A percentile compares a stretch with the other conserved stretches of the same genome.
phyloP scores from a whole-genome alignment of 208 protist species.

The Trypanosoma cruzi region DNA sequence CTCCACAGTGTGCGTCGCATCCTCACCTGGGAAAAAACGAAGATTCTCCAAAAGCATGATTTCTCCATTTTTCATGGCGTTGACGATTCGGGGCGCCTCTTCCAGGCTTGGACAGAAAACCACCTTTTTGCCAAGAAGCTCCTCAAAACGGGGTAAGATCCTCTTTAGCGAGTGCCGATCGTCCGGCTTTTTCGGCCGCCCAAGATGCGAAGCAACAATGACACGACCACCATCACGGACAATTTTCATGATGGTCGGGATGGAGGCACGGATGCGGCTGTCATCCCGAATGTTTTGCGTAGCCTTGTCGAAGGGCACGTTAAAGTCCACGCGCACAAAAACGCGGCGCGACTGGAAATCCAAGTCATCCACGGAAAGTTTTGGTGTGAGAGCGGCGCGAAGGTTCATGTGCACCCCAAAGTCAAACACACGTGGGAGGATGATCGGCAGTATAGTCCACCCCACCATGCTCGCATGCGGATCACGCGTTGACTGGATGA shows the following conservation, averaged over 20 bases:
- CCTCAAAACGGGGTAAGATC: conserved; percentile 88
- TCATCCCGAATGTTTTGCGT: conserved; percentile 95
- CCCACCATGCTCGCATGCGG: conserved; percentile 88
- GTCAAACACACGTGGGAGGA: conserved; percentile 79
- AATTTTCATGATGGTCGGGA: conserved; percentile 97
- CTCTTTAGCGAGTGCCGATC: conserved; percentile 92
- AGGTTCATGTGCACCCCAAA: conserved; percentile 92
- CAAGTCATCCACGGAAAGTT: conserved; percentile 89
- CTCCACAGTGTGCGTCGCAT: conserved; percentile 87
- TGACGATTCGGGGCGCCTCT: conserved; percentile 51
- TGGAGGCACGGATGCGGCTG: conserved; percentile 95
- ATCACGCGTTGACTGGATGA: conserved; percentile 88
- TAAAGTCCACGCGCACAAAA: conserved; percentile 98
- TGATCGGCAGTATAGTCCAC: conserved; percentile 84
- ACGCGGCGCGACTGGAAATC: conserved; percentile 93
- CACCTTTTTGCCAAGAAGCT: conserved; percentile 84
- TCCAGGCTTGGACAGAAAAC: conserved; percentile 59
- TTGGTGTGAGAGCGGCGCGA: conserved; percentile 78
- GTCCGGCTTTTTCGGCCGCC: conserved; percentile 97
- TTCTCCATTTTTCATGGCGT: conserved; percentile 83
- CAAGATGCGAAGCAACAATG: conserved; percentile 98
- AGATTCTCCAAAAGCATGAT: conserved; percentile 99
- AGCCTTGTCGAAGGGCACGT: conserved; percentile 96
- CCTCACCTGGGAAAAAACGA: conserved; percentile 99
- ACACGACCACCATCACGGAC: conserved; percentile 87